These are phyloP conservation scores for Poa annua DNA, from an alignment of 176 grass and related monocot genomes.

Conservation along the genomic window DNA sequence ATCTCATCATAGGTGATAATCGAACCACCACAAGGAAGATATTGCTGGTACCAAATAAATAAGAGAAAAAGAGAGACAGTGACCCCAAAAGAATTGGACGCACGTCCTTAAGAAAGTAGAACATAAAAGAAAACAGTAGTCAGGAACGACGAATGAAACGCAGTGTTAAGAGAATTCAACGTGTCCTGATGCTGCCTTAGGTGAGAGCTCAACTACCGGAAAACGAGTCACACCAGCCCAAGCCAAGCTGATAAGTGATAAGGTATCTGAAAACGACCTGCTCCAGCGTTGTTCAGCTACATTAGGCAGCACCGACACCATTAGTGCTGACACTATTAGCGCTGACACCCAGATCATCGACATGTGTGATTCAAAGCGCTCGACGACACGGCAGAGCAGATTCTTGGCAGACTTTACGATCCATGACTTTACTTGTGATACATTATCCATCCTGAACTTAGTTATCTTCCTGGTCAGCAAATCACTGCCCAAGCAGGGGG, in stretches of 20 bases:
- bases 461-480: constrained; percentile 24
- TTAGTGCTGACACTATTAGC: constrained; percentile 32
- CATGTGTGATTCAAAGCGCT: background rate
- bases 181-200: background rate
- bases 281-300: background rate
- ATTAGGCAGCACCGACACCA: constrained; percentile 37
- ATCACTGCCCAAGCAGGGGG: background rate
- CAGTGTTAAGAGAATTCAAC: constrained; percentile 10
- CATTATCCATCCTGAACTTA: background rate
- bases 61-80: background rate
- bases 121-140: background rate
- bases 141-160: background rate
- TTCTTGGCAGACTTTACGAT: constrained; percentile 5
- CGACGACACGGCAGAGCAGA: background rate
- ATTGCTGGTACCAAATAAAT: background rate
- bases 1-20: constrained; percentile 2
- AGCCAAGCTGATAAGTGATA: constrained; percentile 33
- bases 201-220: constrained; percentile 40
- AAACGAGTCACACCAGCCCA: constrained; percentile 39
- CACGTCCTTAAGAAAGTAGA: background rate
- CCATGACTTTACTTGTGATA: constrained; percentile 23
- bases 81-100: background rate
- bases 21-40: constrained; percentile 26
- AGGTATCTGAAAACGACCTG: constrained; percentile 40
- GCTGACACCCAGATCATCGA: background rate